These are phyloP conservation scores for Lenzites betulinus DNA, from an alignment of 768 basidiomycete species.

Conservation along the genomic window DNA sequence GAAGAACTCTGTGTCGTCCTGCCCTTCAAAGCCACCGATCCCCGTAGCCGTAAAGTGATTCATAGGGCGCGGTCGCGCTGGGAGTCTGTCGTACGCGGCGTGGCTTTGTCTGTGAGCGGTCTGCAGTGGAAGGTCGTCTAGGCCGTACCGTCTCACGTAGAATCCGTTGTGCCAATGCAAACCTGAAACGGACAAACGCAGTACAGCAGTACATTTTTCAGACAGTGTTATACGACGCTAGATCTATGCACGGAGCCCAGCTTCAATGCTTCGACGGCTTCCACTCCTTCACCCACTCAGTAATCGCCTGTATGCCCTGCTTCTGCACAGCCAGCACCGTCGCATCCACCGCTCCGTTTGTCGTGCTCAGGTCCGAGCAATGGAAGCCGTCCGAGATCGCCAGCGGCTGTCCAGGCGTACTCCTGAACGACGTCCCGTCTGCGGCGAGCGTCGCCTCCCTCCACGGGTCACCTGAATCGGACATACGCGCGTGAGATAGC, in stretches of 20 bases:
- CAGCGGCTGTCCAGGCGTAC: conserved; percentile 58
- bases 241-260: background rate
- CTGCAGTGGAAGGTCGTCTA: too few relatives aligned
- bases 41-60: too few relatives aligned
- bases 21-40: too few relatives aligned
- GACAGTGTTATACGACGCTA: too few relatives aligned
- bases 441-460: conserved; percentile 68
- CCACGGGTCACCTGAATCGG: conserved; percentile 68
- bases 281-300: conserved; percentile 53
- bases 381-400: conserved; percentile 66
- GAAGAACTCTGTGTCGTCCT: too few relatives aligned
- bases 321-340: conserved; percentile 56
- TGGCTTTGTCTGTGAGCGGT: too few relatives aligned
- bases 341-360: conserved; percentile 46
- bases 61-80: too few relatives aligned
- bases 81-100: too few relatives aligned
- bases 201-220: background rate
- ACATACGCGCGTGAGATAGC: background rate
- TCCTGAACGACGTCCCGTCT: conserved; percentile 44
- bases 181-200: too few relatives aligned
- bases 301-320: conserved; percentile 53
- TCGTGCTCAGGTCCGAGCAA: conserved; percentile 55
- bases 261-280: conserved; percentile 22
- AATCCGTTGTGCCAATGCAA: too few relatives aligned
- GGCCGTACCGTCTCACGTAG: too few relatives aligned